Percentiles rank a stretch among this genome's conserved stretches.
Conservation (phyloP, 306 rosid genomes). For the Acacia melanoxylon region DNA sequence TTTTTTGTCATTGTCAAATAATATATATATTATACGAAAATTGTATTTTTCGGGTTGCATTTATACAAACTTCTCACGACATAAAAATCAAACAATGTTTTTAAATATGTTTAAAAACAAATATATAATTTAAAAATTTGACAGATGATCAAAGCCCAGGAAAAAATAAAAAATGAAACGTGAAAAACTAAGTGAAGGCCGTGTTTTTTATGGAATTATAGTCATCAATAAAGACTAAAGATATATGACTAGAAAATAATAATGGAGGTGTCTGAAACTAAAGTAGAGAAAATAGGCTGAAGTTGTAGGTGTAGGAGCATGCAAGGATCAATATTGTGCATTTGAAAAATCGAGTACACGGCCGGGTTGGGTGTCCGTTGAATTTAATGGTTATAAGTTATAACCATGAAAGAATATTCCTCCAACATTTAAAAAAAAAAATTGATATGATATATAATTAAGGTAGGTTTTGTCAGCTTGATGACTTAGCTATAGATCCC, state of each 20-base stretch:
- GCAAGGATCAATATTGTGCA: background rate
- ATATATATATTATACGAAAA: background rate
- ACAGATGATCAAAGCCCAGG: background rate
- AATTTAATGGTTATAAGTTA: background rate
- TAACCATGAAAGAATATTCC: background rate
- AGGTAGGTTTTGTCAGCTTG: background rate
- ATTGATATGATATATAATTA: background rate
- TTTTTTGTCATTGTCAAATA: background rate
- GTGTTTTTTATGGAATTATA: background rate
- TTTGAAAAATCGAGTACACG: background rate
- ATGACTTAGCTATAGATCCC: background rate
- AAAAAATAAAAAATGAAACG: background rate
- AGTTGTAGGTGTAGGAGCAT: background rate
- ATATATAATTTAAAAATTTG: too few relatives aligned
- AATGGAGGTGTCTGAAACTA: background rate
- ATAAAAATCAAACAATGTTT: too few relatives aligned
- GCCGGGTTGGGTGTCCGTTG: background rate
- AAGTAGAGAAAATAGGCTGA: background rate
- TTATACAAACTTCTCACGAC: background rate
- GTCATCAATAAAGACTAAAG: background rate
- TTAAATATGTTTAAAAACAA: too few relatives aligned
- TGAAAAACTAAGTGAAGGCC: background rate
- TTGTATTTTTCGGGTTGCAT: background rate
- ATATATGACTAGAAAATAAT: background rate
- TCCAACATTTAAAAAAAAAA: background rate